Evolutionary conservation across 2,329 filamentous ascomycete species (phyloP).

Genomic region (Aspergillus eucalypticola): DNA sequence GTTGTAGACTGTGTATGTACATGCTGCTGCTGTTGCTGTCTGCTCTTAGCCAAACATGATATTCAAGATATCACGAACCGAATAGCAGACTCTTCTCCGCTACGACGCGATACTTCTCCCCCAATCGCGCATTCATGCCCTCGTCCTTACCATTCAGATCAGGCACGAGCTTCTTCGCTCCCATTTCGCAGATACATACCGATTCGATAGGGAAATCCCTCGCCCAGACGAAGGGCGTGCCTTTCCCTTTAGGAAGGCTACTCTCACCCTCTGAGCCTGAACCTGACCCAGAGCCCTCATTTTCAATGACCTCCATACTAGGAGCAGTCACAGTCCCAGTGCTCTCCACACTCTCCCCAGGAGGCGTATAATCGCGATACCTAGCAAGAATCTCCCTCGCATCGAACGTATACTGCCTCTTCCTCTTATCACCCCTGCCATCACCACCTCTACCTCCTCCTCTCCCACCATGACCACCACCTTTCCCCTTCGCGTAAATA

Average conservation of each 20-base stretch:
- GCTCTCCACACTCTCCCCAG: not conserved
- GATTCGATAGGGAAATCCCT: constrained; percentile 65
- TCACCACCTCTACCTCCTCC: constrained; percentile 21
- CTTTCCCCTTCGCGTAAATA: constrained; percentile 59
- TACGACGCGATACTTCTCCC: constrained; percentile 56
- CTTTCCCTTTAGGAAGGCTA: not conserved
- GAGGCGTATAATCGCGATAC: constrained; percentile 37
- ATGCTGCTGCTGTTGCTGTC: too few relatives aligned
- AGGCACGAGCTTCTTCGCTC: constrained; percentile 67
- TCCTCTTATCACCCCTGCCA: constrained; percentile 14
- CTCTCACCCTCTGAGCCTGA: too few relatives aligned
- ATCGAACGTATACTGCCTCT: constrained; percentile 51
- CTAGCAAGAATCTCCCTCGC: constrained; percentile 33
- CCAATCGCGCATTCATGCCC: constrained; percentile 48
- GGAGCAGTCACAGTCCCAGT: not conserved
- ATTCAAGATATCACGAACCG: not conserved
- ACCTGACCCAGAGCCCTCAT: too few relatives aligned
- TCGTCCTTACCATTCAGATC: constrained; percentile 43
- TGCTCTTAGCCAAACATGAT: too few relatives aligned
- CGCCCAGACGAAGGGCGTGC: constrained; percentile 65
- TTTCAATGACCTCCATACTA: not conserved
- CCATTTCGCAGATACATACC: constrained; percentile 83
- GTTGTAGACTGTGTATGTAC: too few relatives aligned
- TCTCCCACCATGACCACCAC: constrained; percentile 9
- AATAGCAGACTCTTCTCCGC: constrained; percentile 36